Conservation (phyloP, 164 flowering plant genomes). For the Amborella trichopoda region DNA sequence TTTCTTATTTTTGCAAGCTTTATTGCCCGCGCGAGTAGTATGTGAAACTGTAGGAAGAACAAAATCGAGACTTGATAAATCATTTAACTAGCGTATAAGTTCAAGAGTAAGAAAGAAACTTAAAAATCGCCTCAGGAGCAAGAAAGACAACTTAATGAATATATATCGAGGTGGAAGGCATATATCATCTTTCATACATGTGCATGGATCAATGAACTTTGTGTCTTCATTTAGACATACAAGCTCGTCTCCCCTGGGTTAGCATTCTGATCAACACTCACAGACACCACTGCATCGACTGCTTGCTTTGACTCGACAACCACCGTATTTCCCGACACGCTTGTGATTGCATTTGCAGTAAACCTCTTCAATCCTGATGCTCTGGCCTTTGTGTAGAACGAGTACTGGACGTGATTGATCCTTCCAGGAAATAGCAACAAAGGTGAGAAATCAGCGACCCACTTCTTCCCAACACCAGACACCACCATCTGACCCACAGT, state of each 20-base stretch:
- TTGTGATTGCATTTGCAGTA: constrained; percentile 18
- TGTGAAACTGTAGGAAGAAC: no score
- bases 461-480: constrained; percentile 23
- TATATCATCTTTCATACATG: no score
- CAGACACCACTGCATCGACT: constrained; percentile 3
- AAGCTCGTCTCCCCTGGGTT: not conserved
- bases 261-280: no score
- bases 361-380: constrained; percentile 9
- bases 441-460: constrained; percentile 33
- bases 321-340: constrained; percentile 27
- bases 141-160: no score
- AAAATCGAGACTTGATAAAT: no score
- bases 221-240: not conserved
- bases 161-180: no score
- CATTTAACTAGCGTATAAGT: no score
- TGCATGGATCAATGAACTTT: no score
- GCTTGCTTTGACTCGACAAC: constrained; percentile 25
- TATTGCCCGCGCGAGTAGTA: no score
- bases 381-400: constrained; percentile 18
- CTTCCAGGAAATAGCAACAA: constrained; percentile 27
- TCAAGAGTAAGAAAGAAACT: no score
- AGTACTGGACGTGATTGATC: constrained; percentile 30
- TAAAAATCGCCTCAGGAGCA: no score
- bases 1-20: no score
- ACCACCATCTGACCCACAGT: constrained; percentile 24